These are phyloP conservation scores for Capsicum chinense DNA, from an alignment of 257 asterid species.

Conservation along the genomic window DNA sequence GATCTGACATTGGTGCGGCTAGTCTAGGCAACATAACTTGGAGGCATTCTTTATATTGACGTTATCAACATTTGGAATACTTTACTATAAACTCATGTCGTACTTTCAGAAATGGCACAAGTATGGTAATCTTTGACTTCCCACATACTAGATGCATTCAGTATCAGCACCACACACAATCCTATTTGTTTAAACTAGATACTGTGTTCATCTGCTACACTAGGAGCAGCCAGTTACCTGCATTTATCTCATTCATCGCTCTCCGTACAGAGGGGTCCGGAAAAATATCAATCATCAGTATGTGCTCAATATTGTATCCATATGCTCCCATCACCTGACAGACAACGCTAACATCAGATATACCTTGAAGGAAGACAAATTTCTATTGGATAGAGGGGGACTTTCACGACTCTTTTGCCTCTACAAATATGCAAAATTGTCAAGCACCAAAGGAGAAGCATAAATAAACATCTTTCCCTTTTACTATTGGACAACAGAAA, in stretches of 20 bases:
- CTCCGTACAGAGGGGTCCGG: conserved; percentile 88
- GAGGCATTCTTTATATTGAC: neutral
- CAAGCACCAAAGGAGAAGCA: neutral
- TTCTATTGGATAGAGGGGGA: neutral
- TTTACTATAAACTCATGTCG: neutral
- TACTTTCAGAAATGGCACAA: neutral
- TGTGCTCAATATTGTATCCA: conserved; percentile 94
- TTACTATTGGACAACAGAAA: neutral
- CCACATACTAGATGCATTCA: neutral
- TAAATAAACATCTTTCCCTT: neutral
- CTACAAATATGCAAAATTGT: neutral
- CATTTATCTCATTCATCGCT: conserved; percentile 98
- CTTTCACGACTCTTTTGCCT: neutral
- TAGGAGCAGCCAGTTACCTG: conserved; percentile 55
- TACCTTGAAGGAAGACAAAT: neutral
- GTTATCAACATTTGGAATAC: neutral
- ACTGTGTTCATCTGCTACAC: neutral
- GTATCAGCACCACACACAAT: neutral
- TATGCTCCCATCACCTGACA: conserved; percentile 95
- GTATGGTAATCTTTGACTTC: neutral
- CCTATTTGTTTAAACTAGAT: neutral
- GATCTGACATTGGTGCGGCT: neutral
- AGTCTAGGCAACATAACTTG: neutral
- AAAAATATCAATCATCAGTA: conserved; percentile 92
- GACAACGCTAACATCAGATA: neutral